Conservation (phyloP, 1,284 basidiomycete genomes). For the Pseudozyma tsukubaensis region DNA sequence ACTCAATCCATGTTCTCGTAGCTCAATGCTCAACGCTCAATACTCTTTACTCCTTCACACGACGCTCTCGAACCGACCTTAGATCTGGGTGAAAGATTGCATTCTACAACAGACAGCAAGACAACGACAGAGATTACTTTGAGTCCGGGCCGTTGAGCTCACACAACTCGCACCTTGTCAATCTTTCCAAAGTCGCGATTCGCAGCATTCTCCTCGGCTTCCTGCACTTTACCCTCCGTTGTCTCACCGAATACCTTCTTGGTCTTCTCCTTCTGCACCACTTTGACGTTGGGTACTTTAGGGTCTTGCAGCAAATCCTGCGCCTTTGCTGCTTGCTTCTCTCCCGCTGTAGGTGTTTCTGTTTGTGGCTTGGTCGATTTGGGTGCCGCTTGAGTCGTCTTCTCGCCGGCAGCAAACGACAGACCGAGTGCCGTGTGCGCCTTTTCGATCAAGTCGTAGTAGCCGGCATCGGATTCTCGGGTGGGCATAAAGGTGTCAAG, state of each 20-base stretch:
- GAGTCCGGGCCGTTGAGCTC: not conserved
- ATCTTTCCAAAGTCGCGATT: constrained; percentile 40
- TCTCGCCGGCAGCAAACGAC: constrained; percentile 34
- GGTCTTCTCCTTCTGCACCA: constrained; percentile 33
- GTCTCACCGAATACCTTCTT: constrained; percentile 41
- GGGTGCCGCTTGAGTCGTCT: constrained; percentile 19
- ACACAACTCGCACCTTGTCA: constrained; percentile 43
- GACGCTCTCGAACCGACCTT: too few species aligned
- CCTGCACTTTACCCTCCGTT: constrained; percentile 18
- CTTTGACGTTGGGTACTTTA: constrained; percentile 29
- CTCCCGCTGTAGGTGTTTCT: constrained; percentile 22
- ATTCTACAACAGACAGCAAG: constrained; percentile 4
- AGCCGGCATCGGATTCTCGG: constrained; percentile 44
- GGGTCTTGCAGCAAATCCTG: constrained; percentile 30
- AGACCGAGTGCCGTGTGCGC: constrained; percentile 51
- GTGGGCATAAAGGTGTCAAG: constrained; percentile 47
- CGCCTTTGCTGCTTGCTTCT: constrained; percentile 30
- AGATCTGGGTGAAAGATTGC: not conserved
- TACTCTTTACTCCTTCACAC: too few species aligned
- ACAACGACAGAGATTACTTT: not conserved
- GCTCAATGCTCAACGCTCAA: not conserved
- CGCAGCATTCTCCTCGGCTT: constrained; percentile 38
- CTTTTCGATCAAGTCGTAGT: constrained; percentile 50
- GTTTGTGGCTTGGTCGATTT: constrained; percentile 1
- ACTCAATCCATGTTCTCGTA: too few species aligned